Percentiles rank a stretch among this genome's conserved stretches.
These are phyloP conservation scores for Pouteria glomerata DNA, from an alignment of 148 eudicot genomes.

Conservation along the genomic window DNA sequence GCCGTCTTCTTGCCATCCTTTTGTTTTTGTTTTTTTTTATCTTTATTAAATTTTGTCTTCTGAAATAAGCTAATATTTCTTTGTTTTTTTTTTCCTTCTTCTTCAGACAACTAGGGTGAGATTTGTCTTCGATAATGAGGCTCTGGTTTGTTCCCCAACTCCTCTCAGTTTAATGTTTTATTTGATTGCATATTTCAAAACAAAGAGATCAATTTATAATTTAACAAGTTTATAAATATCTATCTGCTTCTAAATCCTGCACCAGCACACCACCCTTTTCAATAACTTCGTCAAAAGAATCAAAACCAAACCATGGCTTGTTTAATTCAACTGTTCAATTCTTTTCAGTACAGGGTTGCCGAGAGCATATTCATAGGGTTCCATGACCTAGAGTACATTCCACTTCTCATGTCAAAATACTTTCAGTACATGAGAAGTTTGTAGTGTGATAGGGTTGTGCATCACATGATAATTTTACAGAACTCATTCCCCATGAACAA, in stretches of 20 bases:
- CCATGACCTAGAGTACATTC: neutral
- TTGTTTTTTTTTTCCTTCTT: constrained; percentile 12
- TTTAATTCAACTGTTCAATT: neutral
- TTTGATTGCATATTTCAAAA: neutral
- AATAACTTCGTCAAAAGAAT: neutral
- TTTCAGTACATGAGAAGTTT: neutral
- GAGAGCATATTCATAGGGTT: neutral
- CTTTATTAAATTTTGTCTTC: no score
- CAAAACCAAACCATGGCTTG: neutral
- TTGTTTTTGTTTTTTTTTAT: neutral
- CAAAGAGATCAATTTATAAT: neutral
- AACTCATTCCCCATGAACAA: no score
- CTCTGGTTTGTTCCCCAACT: constrained; percentile 68
- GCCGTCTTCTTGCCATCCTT: neutral
- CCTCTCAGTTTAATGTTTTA: neutral
- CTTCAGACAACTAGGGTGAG: constrained; percentile 90
- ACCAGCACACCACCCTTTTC: neutral
- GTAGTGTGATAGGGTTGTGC: neutral
- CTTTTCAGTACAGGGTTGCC: neutral
- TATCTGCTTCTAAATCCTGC: no score
- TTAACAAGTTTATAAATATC: neutral
- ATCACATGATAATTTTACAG: neutral
- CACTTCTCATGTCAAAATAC: neutral
- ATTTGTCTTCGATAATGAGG: constrained; percentile 88
- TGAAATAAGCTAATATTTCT: neutral